phyloP scores from a whole-genome alignment of 1,284 basidiomycete species.

The Quambalaria eucalypti region DNA sequence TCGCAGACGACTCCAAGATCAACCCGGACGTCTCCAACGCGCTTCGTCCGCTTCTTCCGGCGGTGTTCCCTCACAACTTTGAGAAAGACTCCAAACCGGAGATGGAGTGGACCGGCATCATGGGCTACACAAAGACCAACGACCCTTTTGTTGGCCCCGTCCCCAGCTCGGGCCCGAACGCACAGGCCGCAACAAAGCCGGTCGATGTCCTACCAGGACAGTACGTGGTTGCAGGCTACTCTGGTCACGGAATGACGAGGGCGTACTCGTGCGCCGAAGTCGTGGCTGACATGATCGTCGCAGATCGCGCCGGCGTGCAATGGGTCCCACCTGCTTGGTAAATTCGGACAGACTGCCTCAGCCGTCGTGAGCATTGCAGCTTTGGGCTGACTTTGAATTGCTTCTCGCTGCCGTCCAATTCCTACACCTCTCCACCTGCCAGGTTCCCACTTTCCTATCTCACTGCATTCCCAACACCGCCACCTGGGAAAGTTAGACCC shows the following conservation, averaged over 20 bases:
- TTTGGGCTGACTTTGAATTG: too few species aligned
- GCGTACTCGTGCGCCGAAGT: conserved; percentile 59
- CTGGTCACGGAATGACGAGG: conserved; percentile 72
- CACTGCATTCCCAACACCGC: not conserved
- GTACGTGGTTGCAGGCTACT: conserved; percentile 65
- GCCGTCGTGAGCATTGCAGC: not conserved
- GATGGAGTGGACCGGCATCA: conserved; percentile 66
- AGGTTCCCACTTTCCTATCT: conserved; percentile 51
- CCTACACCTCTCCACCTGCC: not conserved
- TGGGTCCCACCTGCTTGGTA: conserved; percentile 58
- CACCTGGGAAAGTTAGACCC: too few species aligned
- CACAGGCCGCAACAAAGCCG: conserved; percentile 16
- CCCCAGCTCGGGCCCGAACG: not conserved
- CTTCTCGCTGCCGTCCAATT: conserved; percentile 51
- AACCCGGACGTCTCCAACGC: conserved; percentile 52
- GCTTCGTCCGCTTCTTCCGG: not conserved
- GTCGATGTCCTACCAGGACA: conserved; percentile 51
- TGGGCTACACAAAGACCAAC: conserved; percentile 61
- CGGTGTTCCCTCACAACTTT: conserved; percentile 52
- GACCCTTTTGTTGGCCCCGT: conserved; percentile 59
- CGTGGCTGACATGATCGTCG: conserved; percentile 58
- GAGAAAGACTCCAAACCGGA: conserved; percentile 51
- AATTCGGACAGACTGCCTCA: not conserved
- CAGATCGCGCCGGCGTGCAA: conserved; percentile 51
- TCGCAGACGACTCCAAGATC: conserved; percentile 58